Conservation (phyloP, 805 yeast genomes). For the Ogataea pini region DNA sequence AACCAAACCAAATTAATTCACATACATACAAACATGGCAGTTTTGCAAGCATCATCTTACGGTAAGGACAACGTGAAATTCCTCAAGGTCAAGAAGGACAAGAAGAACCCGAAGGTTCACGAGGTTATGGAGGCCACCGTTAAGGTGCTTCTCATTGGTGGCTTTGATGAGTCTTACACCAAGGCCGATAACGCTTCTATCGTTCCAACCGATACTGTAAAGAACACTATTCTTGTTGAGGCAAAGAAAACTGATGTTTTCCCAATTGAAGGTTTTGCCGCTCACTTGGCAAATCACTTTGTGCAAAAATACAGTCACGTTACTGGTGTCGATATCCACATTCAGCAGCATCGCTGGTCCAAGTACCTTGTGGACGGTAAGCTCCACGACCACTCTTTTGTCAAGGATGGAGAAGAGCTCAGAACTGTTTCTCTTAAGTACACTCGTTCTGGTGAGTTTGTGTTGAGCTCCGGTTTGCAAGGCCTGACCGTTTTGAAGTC, state of each 20-base stretch:
- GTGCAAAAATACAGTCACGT: conserved; percentile 75
- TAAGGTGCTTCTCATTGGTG: conserved; percentile 71
- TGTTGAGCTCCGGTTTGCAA: conserved; percentile 67
- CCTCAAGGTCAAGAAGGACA: conserved; percentile 82
- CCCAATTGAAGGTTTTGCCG: conserved; percentile 91
- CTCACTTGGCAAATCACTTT: conserved; percentile 80
- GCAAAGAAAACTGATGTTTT: conserved; percentile 83
- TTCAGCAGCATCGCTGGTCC: conserved; percentile 78
- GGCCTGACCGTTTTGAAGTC: conserved; percentile 84
- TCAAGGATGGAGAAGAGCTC: conserved; percentile 81
- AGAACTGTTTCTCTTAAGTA: conserved; percentile 59
- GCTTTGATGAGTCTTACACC: conserved; percentile 79
- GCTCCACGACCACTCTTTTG: conserved; percentile 79
- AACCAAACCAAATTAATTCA: too few relatives aligned
- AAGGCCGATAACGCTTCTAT: conserved; percentile 85
- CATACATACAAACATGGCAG: conserved; percentile 25
- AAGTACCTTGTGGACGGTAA: conserved; percentile 73
- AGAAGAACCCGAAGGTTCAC: conserved; percentile 69
- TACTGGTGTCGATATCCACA: conserved; percentile 63
- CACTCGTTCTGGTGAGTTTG: conserved; percentile 53
- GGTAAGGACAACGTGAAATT: conserved; percentile 94
- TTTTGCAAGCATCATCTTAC: conserved; percentile 53
- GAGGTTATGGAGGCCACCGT: conserved; percentile 86
- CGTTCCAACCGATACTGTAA: conserved; percentile 93
- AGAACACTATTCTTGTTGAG: conserved; percentile 80